Conservation (phyloP, 768 basidiomycete genomes). For the Pleurotus tuber-regium region DNA sequence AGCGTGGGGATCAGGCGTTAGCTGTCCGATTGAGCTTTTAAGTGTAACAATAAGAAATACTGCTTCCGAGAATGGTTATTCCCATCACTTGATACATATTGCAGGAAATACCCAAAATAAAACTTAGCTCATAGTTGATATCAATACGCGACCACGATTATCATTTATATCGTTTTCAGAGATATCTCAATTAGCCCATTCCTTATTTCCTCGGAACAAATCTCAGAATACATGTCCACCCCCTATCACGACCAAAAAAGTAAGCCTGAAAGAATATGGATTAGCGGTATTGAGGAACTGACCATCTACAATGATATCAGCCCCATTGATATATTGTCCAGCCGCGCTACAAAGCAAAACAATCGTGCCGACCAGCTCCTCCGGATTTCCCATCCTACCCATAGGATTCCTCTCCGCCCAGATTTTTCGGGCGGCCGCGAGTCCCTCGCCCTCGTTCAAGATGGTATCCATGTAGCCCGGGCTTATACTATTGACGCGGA, state of each 20-base stretch:
- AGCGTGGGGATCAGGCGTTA: too few species aligned
- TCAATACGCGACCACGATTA: too few species aligned
- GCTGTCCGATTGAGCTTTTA: too few species aligned
- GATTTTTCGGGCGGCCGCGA: constrained; percentile 38
- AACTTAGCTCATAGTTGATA: too few species aligned
- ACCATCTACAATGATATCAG: constrained; percentile 42
- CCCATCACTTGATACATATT: too few species aligned
- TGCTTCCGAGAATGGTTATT: too few species aligned
- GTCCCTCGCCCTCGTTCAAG: too few species aligned
- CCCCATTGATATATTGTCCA: constrained; percentile 42
- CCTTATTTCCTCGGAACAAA: too few species aligned
- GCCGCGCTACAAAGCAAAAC: constrained; percentile 41
- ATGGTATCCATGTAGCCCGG: constrained; percentile 44
- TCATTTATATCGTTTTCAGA: too few species aligned
- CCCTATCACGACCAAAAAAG: not conserved
- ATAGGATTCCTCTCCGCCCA: constrained; percentile 36
- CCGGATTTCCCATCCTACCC: constrained; percentile 37
- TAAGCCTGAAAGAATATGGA: not conserved
- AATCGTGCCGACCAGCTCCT: constrained; percentile 36
- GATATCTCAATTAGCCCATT: too few species aligned
- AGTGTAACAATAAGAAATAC: too few species aligned
- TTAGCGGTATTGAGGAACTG: not conserved
- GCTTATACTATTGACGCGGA: constrained; percentile 40
- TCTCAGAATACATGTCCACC: not conserved
- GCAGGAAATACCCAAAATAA: too few species aligned